Evolutionary conservation across 1,284 basidiomycete genomes (phyloP), one percentile per base, ranked within the genome.

Genomic region (Fomitopsis betulina): DNA sequence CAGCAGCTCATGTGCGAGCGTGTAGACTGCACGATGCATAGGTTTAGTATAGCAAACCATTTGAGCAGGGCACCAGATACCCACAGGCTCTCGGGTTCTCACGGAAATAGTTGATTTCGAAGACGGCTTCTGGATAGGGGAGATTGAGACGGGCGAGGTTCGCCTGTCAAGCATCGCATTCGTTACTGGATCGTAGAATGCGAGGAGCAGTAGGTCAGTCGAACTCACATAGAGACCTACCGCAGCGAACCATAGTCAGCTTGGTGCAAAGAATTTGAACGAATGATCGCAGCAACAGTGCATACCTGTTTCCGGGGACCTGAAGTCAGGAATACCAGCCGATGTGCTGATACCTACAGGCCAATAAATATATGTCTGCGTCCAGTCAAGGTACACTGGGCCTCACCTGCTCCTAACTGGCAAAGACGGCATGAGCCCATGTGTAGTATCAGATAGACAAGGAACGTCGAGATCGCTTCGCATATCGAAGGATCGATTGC

Each of bases 1-100:
- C 67, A 94, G 96, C 2, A 99, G 82, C 66, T 98, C 96, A 61
- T 91, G 87, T 0, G 93, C 93, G 40, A 96, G 83, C 0, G 86
- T 88, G 71, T 94, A 94, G 70, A 95, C 93, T 85, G 8, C 43
- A n/a, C 55, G 30, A 17, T 32, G 21, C 52, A 35, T 55, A 55
- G 39, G 60, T 33, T 8, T 21, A 21, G 58, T 53, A 23, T 13
- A 12, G 37, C n/a, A 55, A 23, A 38, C 38, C 32, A 27, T 53
- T 12, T 15, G 13, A 12, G 8, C 23, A 33, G n/a, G 9, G 8
- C 21, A 33, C 12, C 15, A 10, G 21, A 50, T 15, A 70, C 86
- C 58, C 68, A 91, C 89, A 92, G 23, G 90, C 89, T 13, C 80
- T 72, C 12, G 91, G 90, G 62, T 91, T 89, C 43, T 73, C 71